Evolutionary conservation across 1,284 basidiomycete species (phyloP), one percentile per base, ranked within the genome.

Genomic region (Fistulinella cinereoalba): DNA sequence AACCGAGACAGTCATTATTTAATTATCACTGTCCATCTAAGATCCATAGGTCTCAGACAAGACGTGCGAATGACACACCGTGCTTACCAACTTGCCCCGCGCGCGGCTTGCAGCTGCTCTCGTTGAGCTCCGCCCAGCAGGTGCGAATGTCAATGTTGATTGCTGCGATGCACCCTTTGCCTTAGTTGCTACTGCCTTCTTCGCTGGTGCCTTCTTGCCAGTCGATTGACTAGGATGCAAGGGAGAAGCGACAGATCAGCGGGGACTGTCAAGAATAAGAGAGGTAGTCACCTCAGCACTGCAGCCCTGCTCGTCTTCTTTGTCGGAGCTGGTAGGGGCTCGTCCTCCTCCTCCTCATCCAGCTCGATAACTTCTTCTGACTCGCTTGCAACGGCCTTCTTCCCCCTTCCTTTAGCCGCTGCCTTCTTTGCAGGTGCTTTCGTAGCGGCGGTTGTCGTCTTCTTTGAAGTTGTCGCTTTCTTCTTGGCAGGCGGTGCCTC

Each of bases 261-360:
- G 12, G n/a, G 43, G 31, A 28, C 7, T 11, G 19, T n/a, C 21
- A 24, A 31, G 16, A 23, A 41, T 10, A 15, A n/a, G n/a, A 43
- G 13, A 38, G 40, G n/a, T 2, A 29, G 67, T 48, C 59, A 85
- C 81, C 78, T 85, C 31, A 83, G 60, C 10, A 84, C 75, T 11
- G 83, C 78, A 18, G 82, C 79, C 45, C 85, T 74, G 57, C 77
- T 84, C n/a, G 81, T 81, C 51, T 73, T 74, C 58, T 85, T 85
- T 22, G 68, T 74, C 4, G 65, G 64, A 1, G 69, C 47, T 40
- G 71, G 66, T 1, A 57, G 47, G 21, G 55, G 68, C n/a, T 72
- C 73, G 41, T 81, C 80, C 8, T 82, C 79, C 4, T 72, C 65
- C n/a, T 82, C 79, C 1, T 80, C 79, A 22, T 78, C 75, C 31